Base-by-base conservation (phyloP, 2,329 filamentous ascomycete genomes). In the Trichoderma oligosporum region DNA sequence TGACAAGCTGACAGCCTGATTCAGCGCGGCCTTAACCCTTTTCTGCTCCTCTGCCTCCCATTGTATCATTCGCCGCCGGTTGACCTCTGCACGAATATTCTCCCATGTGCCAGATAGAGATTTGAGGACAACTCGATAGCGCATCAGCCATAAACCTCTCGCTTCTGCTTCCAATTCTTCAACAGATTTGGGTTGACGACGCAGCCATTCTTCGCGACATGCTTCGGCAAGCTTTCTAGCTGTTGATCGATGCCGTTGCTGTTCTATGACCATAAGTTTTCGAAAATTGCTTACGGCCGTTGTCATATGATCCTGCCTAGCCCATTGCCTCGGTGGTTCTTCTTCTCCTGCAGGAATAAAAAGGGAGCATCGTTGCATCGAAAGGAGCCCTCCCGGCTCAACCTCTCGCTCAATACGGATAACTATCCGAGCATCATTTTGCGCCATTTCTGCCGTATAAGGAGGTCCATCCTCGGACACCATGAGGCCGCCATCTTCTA, bases 141-240 rank as follows among this genome's bases (percentile, higher is more conserved):
- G 82, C 44, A 76, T 74, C 60, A 85, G 78, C 71, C 85, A 85
- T 64, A 85, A 79, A 22, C 86, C 84, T 53, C 82, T 79, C 58
- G 89, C 85, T 68, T 97, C 93, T 12, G 82, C 83, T 64, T 92
- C 86, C 16, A 97, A 80, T 68, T 97, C 88, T 66, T 97, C 91
- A 1, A 82, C 78, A 0, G 86, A 85, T 64, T 90, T 90, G 9
- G 88, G 87, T 63, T 91, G 87, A 55, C 84, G 83, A 54, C 83
- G 77, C 52, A 85, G 77, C 87, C 88, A 92, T 68, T 87, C 86
- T 12, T 90, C 87, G 53, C 86, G 78, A 64, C 89, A 90, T 42
- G 89, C 87, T 66, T 89, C 84, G 1, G 93, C 93, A 53, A 95
- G 72, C 53, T 84, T 83, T 70, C 91, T 96, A 1, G 93, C 93